phyloP scores from a whole-genome alignment of 2,329 filamentous ascomycete species.

The Podosphaera leucotricha region DNA sequence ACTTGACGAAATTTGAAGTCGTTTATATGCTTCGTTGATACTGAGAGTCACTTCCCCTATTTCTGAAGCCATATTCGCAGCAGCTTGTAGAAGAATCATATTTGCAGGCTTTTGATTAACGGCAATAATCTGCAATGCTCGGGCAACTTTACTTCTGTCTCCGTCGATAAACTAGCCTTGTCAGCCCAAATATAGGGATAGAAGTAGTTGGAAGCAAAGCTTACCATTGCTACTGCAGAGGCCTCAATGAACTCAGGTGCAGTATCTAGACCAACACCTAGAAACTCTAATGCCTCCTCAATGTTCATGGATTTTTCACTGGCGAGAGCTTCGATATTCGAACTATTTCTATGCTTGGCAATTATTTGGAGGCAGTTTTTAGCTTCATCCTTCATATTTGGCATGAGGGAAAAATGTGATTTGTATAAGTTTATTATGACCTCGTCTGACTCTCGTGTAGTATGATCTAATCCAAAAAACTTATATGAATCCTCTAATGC shows the following conservation, averaged over 20 bases:
- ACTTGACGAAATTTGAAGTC: conserved; percentile 12
- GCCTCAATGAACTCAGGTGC: conserved; percentile 15
- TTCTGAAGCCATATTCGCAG: conserved; percentile 11
- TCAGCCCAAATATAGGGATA: neutral
- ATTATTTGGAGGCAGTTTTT: conserved; percentile 34
- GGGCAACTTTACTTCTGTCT: conserved; percentile 13
- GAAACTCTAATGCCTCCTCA: conserved; percentile 37
- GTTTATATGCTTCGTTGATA: conserved; percentile 14
- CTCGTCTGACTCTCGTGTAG: conserved; percentile 27
- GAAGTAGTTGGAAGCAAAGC: neutral
- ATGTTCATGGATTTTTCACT: conserved; percentile 32
- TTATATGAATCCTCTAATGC: conserved; percentile 34
- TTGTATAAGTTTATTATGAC: conserved; percentile 37
- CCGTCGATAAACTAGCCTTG: conserved; percentile 10
- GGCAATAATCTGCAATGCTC: conserved; percentile 14
- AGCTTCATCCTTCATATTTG: conserved; percentile 28
- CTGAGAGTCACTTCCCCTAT: conserved; percentile 8
- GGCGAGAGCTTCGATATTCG: conserved; percentile 31
- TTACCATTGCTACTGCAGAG: conserved; percentile 13
- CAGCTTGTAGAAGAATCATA: conserved; percentile 10
- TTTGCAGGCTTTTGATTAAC: conserved; percentile 10
- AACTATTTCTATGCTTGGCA: conserved; percentile 31
- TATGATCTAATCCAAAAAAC: conserved; percentile 29
- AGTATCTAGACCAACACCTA: conserved; percentile 21
- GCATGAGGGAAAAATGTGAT: conserved; percentile 30